Evolutionary conservation across 2,329 filamentous ascomycete species (phyloP).

Genomic region (Exophiala spinifera): DNA sequence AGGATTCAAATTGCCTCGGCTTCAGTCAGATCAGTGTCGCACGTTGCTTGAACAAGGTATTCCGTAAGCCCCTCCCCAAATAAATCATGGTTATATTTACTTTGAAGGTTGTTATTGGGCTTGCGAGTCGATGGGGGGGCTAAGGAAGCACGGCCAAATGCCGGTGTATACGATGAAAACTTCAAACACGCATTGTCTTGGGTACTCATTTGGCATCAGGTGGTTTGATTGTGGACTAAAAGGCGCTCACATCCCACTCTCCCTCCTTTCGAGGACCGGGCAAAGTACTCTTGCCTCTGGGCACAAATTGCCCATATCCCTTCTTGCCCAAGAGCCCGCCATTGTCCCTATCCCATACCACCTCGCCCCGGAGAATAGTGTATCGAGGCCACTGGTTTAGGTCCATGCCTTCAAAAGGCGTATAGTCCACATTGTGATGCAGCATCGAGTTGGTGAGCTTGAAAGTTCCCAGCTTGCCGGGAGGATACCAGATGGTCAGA

Average conservation of each 20-base stretch:
- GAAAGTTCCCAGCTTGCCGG: slow-evolving; percentile 41
- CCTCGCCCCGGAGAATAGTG: slow-evolving; percentile 56
- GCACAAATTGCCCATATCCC: slow-evolving; percentile 51
- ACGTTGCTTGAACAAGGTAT: no score
- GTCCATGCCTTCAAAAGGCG: slow-evolving; percentile 58
- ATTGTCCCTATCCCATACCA: slow-evolving; percentile 54
- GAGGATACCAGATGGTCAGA: slow-evolving; percentile 57
- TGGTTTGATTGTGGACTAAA: slow-evolving; percentile 5
- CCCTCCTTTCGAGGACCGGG: slow-evolving; percentile 35
- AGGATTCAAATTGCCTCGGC: background rate
- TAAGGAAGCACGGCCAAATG: no score
- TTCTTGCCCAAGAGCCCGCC: slow-evolving; percentile 50
- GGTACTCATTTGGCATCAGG: background rate
- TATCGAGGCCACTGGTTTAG: slow-evolving; percentile 61
- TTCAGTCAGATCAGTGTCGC: background rate
- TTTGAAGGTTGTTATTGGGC: background rate
- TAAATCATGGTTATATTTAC: background rate
- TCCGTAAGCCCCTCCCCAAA: no score
- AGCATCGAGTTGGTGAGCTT: slow-evolving; percentile 52
- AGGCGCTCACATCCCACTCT: slow-evolving; percentile 30
- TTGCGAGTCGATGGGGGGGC: background rate
- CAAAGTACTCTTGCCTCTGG: slow-evolving; percentile 39
- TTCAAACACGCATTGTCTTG: background rate
- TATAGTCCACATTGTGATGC: slow-evolving; percentile 63
- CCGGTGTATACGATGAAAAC: no score